Conservation (phyloP, 306 rosid species). For the Vigna hirtella region DNA sequence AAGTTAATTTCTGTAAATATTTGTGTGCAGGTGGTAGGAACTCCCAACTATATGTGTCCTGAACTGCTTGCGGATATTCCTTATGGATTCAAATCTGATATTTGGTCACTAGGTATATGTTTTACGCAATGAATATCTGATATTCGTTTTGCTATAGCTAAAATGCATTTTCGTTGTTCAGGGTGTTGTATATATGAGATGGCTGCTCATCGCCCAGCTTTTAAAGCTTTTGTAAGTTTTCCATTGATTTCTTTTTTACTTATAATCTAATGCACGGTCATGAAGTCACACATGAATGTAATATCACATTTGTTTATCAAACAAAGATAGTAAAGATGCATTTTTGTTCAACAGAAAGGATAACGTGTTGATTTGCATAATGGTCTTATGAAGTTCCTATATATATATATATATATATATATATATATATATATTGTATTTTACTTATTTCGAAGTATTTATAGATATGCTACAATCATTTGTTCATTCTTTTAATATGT, state of each 20-base stretch:
- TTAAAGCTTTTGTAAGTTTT: slow-evolving; percentile 94
- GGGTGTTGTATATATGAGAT: slow-evolving; percentile 98
- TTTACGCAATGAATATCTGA: slow-evolving; percentile 26
- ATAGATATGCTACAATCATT: no score
- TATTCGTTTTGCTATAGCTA: slow-evolving; percentile 43
- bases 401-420: no score
- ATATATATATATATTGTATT: no score
- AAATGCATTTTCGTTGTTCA: slow-evolving; percentile 51
- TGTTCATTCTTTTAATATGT: no score
- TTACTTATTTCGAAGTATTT: no score
- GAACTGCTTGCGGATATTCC: slow-evolving; percentile 97
- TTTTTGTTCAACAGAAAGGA: slow-evolving; percentile 11
- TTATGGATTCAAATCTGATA: slow-evolving; percentile 96
- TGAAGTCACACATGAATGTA: slow-evolving; percentile 12
- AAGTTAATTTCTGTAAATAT: slow-evolving; percentile 18
- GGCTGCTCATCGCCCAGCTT: slow-evolving; percentile 96
- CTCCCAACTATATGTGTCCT: slow-evolving; percentile 99
- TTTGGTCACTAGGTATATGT: slow-evolving; percentile 88
- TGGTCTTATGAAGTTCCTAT: background rate
- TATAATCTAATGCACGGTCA: slow-evolving; percentile 3
- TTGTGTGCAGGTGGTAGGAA: slow-evolving; percentile 83
- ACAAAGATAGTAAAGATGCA: slow-evolving; percentile 7
- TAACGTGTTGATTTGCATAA: background rate
- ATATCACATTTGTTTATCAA: slow-evolving; percentile 26
- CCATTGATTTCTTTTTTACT: slow-evolving; percentile 38